Base-by-base conservation (phyloP, 1,284 basidiomycete species). In the Cutaneotrichosporon cyanovorans region DNA sequence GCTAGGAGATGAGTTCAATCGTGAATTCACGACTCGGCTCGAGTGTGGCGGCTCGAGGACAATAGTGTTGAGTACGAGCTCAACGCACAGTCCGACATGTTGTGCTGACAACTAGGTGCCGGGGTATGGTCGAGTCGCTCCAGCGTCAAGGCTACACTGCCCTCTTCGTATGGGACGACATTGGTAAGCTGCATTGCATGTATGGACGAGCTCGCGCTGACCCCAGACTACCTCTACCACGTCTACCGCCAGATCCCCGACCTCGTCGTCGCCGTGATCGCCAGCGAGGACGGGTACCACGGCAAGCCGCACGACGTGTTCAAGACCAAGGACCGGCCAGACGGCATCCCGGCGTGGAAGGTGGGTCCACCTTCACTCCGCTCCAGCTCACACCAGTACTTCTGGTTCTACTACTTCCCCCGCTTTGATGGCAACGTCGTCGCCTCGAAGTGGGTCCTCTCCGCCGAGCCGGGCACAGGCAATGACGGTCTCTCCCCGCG, bases 311-410 rank as follows among this genome's bases (percentile, higher is more conserved):
- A 40, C 3, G 30, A 49, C 32, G 42, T 42, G 14, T 28, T 41
- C 19, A 60, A 58, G 41, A 48, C 35, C 7, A 16, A 20, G 5
- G 30, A 51, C 12, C 33, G 37, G 9, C 43, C 33, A 3, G 45
- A 55, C 36, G 58, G 58, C 12, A 49, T 60, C 22, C 58, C 58
- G 1, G 56, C 58, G 1, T 60, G 58, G 58, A 57, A 60, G 50
- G 57, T 56, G 45, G 37, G 55, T 48, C 18, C 18, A 3, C 18
- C 18, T 28, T 7, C 25, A 21, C 19, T 15, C 39, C n/a, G 16
- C 16, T 2, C 18, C 11, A 12, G 31, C 32, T 35, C 22, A 40
- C 44, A 9, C 21, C 49, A 58, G 58, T 51, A 48, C 46, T 60
- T 60, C 47, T 20, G 43, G 6, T 48, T 50, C 37, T 48, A 47